Evolutionary conservation across 164 flowering plant genomes (phyloP).

Genomic region (Magnolia changhungtana): DNA sequence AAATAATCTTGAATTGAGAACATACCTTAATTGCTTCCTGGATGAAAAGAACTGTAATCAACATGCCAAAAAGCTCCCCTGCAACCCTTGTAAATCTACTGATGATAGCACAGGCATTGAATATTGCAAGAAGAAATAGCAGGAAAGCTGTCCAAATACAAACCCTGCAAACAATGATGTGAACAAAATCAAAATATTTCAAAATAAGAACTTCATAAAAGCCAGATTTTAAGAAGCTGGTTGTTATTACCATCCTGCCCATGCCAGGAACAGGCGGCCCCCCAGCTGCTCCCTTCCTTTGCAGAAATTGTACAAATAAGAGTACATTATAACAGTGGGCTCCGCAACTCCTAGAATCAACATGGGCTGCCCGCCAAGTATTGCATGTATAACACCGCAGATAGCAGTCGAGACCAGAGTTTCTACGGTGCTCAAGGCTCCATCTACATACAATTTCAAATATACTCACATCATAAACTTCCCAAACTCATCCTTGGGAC

Average conservation of each 20-base stretch:
- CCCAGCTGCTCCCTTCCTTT: conserved; percentile 38
- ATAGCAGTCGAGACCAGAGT: conserved; percentile 58
- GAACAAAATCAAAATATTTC: background rate
- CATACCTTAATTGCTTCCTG: conserved; percentile 54
- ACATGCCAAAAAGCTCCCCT: conserved; percentile 62
- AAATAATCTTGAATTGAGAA: background rate
- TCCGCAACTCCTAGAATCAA: conserved; percentile 65
- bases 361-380: conserved; percentile 63
- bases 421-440: conserved; percentile 57
- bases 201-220: no score
- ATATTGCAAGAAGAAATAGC: conserved; percentile 47
- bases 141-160: conserved; percentile 57
- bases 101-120: conserved; percentile 49
- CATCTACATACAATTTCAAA: conserved; percentile 29
- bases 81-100: conserved; percentile 58
- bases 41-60: conserved; percentile 51
- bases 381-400: conserved; percentile 58
- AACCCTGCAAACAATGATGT: conserved; percentile 33
- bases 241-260: conserved; percentile 59
- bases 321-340: conserved; percentile 65
- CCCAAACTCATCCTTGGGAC: background rate
- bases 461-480: no score
- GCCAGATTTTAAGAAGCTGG: background rate
- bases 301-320: conserved; percentile 44
- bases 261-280: conserved; percentile 42